These are phyloP conservation scores for Thelephora terrestris DNA, from an alignment of 1,284 basidiomycete species.

Conservation along the genomic window DNA sequence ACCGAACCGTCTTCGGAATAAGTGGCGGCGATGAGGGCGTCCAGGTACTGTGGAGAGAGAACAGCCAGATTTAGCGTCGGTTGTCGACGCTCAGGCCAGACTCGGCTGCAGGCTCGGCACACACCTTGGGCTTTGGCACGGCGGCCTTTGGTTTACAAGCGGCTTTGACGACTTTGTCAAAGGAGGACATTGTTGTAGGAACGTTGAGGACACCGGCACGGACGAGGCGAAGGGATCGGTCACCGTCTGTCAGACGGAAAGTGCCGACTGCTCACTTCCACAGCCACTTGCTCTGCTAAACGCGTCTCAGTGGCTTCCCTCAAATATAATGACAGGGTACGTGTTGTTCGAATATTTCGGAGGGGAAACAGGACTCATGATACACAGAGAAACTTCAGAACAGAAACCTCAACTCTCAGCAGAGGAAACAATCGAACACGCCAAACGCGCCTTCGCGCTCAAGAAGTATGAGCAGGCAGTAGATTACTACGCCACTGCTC, in stretches of 20 bases:
- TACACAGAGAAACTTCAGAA: not conserved
- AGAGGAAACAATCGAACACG: conserved; percentile 57
- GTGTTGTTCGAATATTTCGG: too few species aligned
- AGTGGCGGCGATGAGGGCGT: conserved; percentile 90
- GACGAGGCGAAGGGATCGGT: not conserved
- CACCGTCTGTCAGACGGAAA: not conserved
- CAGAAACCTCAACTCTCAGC: conserved; percentile 15
- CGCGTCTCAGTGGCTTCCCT: too few species aligned
- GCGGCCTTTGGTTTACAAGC: conserved; percentile 93
- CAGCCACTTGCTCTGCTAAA: too few species aligned
- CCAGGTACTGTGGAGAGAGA: conserved; percentile 58
- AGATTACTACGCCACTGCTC: conserved; percentile 73
- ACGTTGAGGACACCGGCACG: not conserved
- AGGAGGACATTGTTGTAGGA: conserved; percentile 50
- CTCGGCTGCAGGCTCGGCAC: conserved; percentile 2
- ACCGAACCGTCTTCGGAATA: conserved; percentile 89
- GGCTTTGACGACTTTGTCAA: conserved; percentile 82
- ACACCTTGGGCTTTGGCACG: conserved; percentile 86
- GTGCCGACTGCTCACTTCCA: not conserved
- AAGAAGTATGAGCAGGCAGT: conserved; percentile 82
- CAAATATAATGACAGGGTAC: too few species aligned
- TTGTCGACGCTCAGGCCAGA: not conserved
- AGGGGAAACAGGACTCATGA: too few species aligned
- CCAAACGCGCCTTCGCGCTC: conserved; percentile 80
- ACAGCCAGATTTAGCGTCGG: conserved; percentile 2